phyloP scores from a whole-genome alignment of 768 basidiomycete genomes.

The Plicaturopsis crispa region DNA sequence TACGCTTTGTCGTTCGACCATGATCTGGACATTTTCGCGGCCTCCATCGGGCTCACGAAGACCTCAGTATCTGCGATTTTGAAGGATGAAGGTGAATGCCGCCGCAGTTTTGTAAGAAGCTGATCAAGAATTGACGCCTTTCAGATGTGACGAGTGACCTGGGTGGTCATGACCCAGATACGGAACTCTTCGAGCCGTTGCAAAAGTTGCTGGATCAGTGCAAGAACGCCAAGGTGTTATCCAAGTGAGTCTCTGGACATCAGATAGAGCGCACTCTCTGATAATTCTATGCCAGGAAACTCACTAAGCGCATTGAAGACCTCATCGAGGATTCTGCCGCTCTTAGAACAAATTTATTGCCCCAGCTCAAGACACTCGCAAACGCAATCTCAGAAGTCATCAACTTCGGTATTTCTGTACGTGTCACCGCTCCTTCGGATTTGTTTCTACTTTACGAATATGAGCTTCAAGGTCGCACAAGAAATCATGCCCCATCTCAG shows the following conservation, averaged over 20 bases:
- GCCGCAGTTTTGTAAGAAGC: not conserved
- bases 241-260: constrained; percentile 44
- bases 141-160: constrained; percentile 68
- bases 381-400: constrained; percentile 73
- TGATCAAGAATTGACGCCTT: constrained; percentile 1
- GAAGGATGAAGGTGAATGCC: constrained; percentile 45
- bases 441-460: not conserved
- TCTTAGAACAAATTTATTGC: constrained; percentile 60
- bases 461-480: constrained; percentile 68
- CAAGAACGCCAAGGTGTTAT: constrained; percentile 70
- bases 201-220: constrained; percentile 78
- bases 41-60: constrained; percentile 84
- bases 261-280: not conserved
- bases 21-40: constrained; percentile 91
- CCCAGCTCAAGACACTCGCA: constrained; percentile 66
- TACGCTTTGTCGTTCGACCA: constrained; percentile 77
- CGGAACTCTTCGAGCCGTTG: constrained; percentile 75
- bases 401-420: constrained; percentile 85
- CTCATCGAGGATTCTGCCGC: constrained; percentile 65
- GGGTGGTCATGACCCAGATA: constrained; percentile 66
- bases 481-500: constrained; percentile 80
- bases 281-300: constrained; percentile 51
- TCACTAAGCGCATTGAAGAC: constrained; percentile 80
- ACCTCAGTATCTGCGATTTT: constrained; percentile 70
- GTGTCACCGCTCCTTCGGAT: constrained; percentile 14